Conservation (phyloP, 208 protist genomes). For the Crithidia thermophila region DNA sequence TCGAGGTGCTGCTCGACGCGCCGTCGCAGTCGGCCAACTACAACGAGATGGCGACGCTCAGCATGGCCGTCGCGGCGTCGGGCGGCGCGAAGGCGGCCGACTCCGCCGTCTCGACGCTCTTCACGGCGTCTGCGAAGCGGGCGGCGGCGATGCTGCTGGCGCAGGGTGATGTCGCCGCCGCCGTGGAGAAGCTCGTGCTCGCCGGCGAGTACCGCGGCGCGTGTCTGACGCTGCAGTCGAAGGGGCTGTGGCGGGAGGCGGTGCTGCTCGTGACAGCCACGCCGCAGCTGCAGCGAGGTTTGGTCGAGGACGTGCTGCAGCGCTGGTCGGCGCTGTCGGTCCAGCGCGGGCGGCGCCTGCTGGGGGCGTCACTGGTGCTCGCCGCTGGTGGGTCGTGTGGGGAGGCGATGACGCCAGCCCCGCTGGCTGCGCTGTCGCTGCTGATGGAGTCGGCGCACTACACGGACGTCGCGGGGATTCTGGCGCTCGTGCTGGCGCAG, state of each 20-base stretch:
- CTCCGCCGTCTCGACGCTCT: slow-evolving; percentile 40
- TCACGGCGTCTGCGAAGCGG: slow-evolving; percentile 48
- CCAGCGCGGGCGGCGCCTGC: slow-evolving; percentile 51
- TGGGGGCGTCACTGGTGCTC: slow-evolving; percentile 53
- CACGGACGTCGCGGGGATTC: slow-evolving; percentile 66
- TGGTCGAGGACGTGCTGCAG: slow-evolving; percentile 36
- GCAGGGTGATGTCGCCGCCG: slow-evolving; percentile 60
- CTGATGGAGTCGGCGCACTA: slow-evolving; percentile 55
- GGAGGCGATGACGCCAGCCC: slow-evolving; percentile 3
- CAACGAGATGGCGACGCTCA: slow-evolving; percentile 65
- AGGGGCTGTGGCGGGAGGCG: slow-evolving; percentile 66
- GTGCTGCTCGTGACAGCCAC: slow-evolving; percentile 50
- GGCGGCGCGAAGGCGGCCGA: slow-evolving; percentile 15
- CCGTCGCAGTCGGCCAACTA: slow-evolving; percentile 55
- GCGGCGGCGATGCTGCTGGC: slow-evolving; percentile 74
- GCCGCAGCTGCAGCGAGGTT: slow-evolving; percentile 10
- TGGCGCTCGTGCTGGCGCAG: slow-evolving; percentile 55
- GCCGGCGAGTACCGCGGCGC: slow-evolving; percentile 68
- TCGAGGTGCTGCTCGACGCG: slow-evolving; percentile 76
- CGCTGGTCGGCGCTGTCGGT: slow-evolving; percentile 68
- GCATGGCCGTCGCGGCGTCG: slow-evolving; percentile 59
- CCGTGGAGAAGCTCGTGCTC: slow-evolving; percentile 79
- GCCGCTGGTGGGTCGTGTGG: slow-evolving; percentile 26
- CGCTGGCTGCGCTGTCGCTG: slow-evolving; percentile 40
- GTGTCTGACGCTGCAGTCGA: slow-evolving; percentile 62